phyloP scores from a whole-genome alignment of 73 alveolate species.

The Loxodes magnus region DNA sequence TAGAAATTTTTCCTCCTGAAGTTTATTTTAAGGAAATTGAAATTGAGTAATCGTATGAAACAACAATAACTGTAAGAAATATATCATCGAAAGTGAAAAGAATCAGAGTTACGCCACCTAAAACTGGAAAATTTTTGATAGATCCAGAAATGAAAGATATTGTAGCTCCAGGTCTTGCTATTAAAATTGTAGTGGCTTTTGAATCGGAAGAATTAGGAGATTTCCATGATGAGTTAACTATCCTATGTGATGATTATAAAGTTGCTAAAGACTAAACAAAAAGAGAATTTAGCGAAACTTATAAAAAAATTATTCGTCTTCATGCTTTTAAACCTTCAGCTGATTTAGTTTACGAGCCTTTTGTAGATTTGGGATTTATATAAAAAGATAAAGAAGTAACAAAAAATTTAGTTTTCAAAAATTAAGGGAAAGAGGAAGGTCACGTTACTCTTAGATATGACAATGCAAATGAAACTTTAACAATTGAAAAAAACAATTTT shows the following conservation, averaged over 20 bases:
- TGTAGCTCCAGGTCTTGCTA: constrained; percentile 90
- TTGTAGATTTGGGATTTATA: constrained; percentile 85
- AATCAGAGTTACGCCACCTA: constrained; percentile 82
- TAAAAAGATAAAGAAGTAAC: constrained; percentile 75
- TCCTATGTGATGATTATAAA: no score
- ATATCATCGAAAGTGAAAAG: constrained; percentile 79
- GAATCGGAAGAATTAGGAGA: constrained; percentile 91
- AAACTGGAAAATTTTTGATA: constrained; percentile 64
- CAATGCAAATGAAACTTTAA: constrained; percentile 41
- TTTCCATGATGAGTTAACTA: constrained; percentile 79
- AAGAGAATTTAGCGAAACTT: constrained; percentile 82
- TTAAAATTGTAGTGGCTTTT: constrained; percentile 84
- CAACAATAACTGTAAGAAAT: constrained; percentile 86
- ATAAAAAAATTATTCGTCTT: constrained; percentile 64
- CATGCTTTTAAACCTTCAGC: constrained; percentile 93
- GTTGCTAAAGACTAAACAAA: no score
- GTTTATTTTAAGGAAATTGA: constrained; percentile 86
- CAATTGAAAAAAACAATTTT: constrained; percentile 73
- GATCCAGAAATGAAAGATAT: constrained; percentile 74
- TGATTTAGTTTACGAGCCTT: constrained; percentile 91
- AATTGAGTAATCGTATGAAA: constrained; percentile 89
- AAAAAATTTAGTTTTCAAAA: constrained; percentile 76
- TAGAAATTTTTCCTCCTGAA: constrained; percentile 83
- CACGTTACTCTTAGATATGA: constrained; percentile 72
- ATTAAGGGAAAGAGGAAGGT: constrained; percentile 89